Percentiles rank a stretch among this genome's conserved stretches.
phyloP scores from a whole-genome alignment of 352 stramenopile species.

The Phytophthora ohioensis region DNA sequence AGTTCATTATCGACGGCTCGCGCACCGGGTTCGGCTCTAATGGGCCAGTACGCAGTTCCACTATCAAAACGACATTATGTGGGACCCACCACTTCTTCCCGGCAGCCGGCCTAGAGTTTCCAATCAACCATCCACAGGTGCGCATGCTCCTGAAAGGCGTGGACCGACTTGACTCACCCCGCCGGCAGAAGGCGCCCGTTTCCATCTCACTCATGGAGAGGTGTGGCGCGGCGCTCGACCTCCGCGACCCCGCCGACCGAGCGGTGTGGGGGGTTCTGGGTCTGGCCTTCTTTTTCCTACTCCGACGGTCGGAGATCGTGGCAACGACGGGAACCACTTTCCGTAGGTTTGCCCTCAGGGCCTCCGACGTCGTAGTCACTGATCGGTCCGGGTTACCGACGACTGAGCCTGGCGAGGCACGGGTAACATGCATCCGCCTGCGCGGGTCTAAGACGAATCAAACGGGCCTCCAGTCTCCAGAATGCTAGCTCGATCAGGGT shows the following conservation, averaged over 20 bases:
- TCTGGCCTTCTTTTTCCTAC: constrained; percentile 23
- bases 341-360: constrained; percentile 5
- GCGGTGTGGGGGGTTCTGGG: constrained; percentile 11
- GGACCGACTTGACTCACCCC: neutral
- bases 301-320: constrained; percentile 11
- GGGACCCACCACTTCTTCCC: neutral
- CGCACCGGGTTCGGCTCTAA: neutral
- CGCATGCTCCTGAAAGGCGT: constrained; percentile 16
- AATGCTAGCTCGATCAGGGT: neutral
- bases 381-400: neutral
- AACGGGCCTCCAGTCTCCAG: neutral
- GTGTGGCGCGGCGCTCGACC: neutral
- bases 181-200: neutral
- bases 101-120: neutral
- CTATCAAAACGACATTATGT: neutral
- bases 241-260: constrained; percentile 2
- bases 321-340: neutral
- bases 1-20: constrained; percentile 10
- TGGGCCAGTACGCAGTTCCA: neutral
- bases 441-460: constrained; percentile 20
- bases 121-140: constrained; percentile 5
- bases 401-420: neutral
- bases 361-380: neutral
- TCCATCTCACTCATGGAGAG: neutral
- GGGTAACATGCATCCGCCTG: neutral